Conservation (phyloP, 306 rosid species). For the Quercus ilex region DNA sequence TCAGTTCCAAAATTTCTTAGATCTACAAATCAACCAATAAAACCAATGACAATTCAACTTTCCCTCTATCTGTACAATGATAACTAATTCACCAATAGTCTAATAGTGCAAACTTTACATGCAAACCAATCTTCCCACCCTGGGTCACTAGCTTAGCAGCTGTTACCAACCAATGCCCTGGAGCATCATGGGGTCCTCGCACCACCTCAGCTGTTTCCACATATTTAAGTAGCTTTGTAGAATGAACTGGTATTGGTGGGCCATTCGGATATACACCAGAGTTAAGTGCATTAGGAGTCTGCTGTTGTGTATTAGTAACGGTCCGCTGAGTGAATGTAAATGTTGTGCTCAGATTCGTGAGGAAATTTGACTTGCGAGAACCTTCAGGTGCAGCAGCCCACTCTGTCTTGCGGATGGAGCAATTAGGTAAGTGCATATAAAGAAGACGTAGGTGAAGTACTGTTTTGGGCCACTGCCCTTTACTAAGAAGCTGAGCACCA, state of each 20-base stretch:
- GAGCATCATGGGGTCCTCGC: slow-evolving; percentile 86
- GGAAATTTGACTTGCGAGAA: slow-evolving; percentile 70
- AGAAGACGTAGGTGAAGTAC: slow-evolving; percentile 84
- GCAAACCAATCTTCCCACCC: slow-evolving; percentile 76
- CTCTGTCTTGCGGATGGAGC: slow-evolving; percentile 69
- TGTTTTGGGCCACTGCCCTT: slow-evolving; percentile 87
- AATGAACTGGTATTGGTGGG: slow-evolving; percentile 63
- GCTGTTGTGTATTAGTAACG: slow-evolving; percentile 52
- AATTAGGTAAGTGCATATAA: slow-evolving; percentile 61
- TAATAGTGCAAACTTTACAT: slow-evolving; percentile 83
- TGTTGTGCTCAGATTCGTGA: slow-evolving; percentile 82
- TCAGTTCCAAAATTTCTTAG: slow-evolving; percentile 12
- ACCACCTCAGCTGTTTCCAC: slow-evolving; percentile 83
- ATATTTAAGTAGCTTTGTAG: slow-evolving; percentile 63
- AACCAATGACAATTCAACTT: neutral
- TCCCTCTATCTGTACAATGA: slow-evolving; percentile 21
- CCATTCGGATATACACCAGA: slow-evolving; percentile 89
- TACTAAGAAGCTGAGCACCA: slow-evolving; percentile 81
- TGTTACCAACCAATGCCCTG: slow-evolving; percentile 91
- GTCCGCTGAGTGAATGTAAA: slow-evolving; percentile 84
- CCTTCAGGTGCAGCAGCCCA: slow-evolving; percentile 80
- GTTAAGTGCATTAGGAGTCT: slow-evolving; percentile 67
- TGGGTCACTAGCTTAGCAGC: slow-evolving; percentile 83
- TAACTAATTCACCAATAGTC: slow-evolving; percentile 56
- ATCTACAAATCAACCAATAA: slow-evolving; percentile 20